Base-by-base conservation (phyloP, 805 yeast genomes). In the Ogataea methylovora region DNA sequence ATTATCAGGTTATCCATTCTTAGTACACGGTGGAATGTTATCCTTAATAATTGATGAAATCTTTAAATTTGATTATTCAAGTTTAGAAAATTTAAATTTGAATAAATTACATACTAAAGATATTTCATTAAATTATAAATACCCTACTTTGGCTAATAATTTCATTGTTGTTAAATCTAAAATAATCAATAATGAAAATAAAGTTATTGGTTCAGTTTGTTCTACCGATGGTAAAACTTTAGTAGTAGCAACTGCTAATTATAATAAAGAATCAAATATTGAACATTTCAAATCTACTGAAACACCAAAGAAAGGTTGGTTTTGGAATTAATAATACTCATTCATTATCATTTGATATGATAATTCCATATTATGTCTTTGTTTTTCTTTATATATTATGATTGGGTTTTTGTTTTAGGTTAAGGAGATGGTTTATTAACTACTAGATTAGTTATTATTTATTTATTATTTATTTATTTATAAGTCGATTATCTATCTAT, bases 1-100 rank as follows among this genome's bases (percentile, higher is more conserved):
- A 40, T 56, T 87, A 15, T 78, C 90, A 28, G 97, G 97, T 1
- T 87, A 81, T 52, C 97, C 96, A 2, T 79, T 84, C 46, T 59
- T 88, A 14, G 71, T 85, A 3, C 97, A 87, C 52, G 97, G 97
- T 4, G 97, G 97, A 0, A 73, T 88, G 20, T 53, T 87, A 21
- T 94, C 88, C 8, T 79, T 94, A 0, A 61, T 87, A 1, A 60
- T 86, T 35, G 92, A 85, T 49, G 95, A 87, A 45, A 69, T 82
- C 6, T 70, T 79, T 60, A 77, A 78, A 43, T 34, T 48, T 12
- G 41, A 45, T 26, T 44, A 52, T 16, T 42, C 46, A 9, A 68
- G 68, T 15, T 51, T 52, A 16, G 31, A 53, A 5, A 14, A 21
- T n/a, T 13, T 18, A 12, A 20, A 19, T 12, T 10, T 28, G 13